phyloP scores from a whole-genome alignment of 176 grass and related monocot genomes.

The Oryza longistaminata region DNA sequence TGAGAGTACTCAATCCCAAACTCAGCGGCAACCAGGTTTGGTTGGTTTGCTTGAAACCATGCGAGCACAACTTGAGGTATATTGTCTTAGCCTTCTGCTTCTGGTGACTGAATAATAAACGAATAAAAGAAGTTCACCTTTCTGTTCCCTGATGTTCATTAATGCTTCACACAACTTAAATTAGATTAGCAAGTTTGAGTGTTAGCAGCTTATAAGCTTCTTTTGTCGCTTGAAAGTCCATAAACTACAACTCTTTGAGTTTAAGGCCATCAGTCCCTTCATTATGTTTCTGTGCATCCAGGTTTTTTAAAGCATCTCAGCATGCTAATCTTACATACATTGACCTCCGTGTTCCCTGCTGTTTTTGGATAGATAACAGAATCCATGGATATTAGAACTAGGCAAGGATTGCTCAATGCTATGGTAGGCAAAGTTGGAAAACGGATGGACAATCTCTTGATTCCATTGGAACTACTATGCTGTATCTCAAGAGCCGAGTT shows the following conservation, averaged over 20 bases:
- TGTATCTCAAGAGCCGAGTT: slow-evolving; percentile 94
- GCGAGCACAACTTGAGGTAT: slow-evolving; percentile 93
- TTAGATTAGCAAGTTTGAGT: slow-evolving; percentile 13
- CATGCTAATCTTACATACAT: slow-evolving; percentile 34
- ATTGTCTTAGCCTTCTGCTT: slow-evolving; percentile 28
- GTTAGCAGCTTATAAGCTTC: slow-evolving; percentile 4
- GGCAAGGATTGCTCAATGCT: slow-evolving; percentile 91
- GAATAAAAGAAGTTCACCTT: not conserved
- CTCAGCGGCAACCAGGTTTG: slow-evolving; percentile 76
- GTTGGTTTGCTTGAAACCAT: slow-evolving; percentile 92
- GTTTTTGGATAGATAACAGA: slow-evolving; percentile 75
- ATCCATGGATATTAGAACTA: slow-evolving; percentile 96
- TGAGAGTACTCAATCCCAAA: slow-evolving; percentile 54
- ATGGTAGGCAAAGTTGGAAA: slow-evolving; percentile 96
- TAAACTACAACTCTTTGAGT: slow-evolving; percentile 10
- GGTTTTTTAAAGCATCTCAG: slow-evolving; percentile 17
- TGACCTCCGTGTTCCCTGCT: not conserved
- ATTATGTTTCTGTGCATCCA: slow-evolving; percentile 9
- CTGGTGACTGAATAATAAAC: slow-evolving; percentile 29
- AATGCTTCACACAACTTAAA: slow-evolving; percentile 8
- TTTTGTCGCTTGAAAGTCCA: slow-evolving; percentile 17
- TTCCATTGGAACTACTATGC: slow-evolving; percentile 93
- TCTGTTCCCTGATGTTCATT: slow-evolving; percentile 4
- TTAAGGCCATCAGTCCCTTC: slow-evolving; percentile 25
- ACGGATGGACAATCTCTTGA: slow-evolving; percentile 96